These are phyloP conservation scores for Hypocrella siamensis DNA, from an alignment of 2,329 filamentous ascomycete species.

Conservation along the genomic window DNA sequence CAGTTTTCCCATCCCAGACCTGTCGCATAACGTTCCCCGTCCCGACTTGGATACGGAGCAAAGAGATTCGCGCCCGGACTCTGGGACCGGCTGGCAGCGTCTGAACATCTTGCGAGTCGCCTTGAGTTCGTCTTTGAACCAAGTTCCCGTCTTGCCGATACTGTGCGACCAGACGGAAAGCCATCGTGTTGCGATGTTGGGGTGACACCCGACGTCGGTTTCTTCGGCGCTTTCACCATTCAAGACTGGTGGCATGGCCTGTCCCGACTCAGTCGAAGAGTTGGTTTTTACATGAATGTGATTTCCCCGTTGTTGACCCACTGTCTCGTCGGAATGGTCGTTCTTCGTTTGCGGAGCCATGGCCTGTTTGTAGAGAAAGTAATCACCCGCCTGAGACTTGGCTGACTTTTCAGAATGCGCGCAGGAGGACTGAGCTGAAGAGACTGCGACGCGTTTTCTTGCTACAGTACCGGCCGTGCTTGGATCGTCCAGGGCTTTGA, in stretches of 20 bases:
- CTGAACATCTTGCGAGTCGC: conserved; percentile 22
- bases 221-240: not conserved
- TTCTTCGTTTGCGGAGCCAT: not conserved
- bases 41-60: conserved; percentile 20
- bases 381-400: too few species aligned
- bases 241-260: not conserved
- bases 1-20: not conserved
- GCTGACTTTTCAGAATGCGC: too few species aligned
- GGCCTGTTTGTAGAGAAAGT: too few species aligned
- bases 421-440: too few species aligned
- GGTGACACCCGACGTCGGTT: not conserved
- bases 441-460: too few species aligned
- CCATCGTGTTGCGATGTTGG: conserved; percentile 2
- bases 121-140: conserved; percentile 17
- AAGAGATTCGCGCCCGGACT: conserved; percentile 18
- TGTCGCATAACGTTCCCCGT: conserved; percentile 1
- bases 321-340: not conserved
- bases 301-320: not conserved
- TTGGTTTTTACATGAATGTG: too few species aligned
- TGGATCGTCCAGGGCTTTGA: too few species aligned
- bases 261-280: not conserved
- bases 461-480: too few species aligned
- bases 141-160: conserved; percentile 10
- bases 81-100: conserved; percentile 23
- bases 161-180: conserved; percentile 7